These are phyloP conservation scores for Tremella mesenterica DNA, from an alignment of 768 basidiomycete species.

Conservation along the genomic window DNA sequence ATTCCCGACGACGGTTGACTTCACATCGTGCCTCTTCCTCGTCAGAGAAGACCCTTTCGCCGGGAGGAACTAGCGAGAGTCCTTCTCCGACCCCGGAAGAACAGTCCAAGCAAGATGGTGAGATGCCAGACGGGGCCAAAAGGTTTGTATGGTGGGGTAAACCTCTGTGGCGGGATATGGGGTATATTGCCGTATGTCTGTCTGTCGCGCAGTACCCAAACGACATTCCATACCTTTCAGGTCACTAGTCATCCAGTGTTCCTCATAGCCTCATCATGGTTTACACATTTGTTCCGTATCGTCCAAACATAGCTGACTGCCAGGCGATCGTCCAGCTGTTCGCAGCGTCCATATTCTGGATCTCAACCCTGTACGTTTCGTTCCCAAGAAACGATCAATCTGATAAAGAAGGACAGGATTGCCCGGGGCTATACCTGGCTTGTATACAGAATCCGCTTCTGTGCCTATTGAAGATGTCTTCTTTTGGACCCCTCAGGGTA, in stretches of 20 bases:
- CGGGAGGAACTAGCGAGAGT: too few species aligned
- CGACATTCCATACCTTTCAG: too few species aligned
- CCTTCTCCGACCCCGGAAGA: not conserved
- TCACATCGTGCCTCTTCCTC: too few species aligned
- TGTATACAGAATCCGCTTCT: slow-evolving; percentile 18
- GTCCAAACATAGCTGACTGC: slow-evolving; percentile 47
- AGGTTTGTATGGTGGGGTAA: slow-evolving; percentile 38
- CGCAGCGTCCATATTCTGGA: slow-evolving; percentile 59
- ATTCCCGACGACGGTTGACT: slow-evolving; percentile 8
- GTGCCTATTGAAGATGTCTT: slow-evolving; percentile 49
- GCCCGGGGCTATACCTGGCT: slow-evolving; percentile 47
- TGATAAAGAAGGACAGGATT: slow-evolving; percentile 44
- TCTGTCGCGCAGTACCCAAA: too few species aligned
- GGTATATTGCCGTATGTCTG: slow-evolving; percentile 41
- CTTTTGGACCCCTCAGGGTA: slow-evolving; percentile 55
- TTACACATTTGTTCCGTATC: slow-evolving; percentile 28
- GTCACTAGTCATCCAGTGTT: too few species aligned
- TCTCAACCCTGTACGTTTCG: slow-evolving; percentile 41
- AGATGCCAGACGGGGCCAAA: not conserved
- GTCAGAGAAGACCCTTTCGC: too few species aligned
- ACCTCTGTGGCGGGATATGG: slow-evolving; percentile 37
- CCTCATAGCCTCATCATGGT: too few species aligned
- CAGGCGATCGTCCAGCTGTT: slow-evolving; percentile 52
- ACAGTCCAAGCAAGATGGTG: too few species aligned
- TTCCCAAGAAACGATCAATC: not conserved